phyloP scores from a whole-genome alignment of 2,329 filamentous ascomycete genomes.

The Pseudonectria buxi region DNA sequence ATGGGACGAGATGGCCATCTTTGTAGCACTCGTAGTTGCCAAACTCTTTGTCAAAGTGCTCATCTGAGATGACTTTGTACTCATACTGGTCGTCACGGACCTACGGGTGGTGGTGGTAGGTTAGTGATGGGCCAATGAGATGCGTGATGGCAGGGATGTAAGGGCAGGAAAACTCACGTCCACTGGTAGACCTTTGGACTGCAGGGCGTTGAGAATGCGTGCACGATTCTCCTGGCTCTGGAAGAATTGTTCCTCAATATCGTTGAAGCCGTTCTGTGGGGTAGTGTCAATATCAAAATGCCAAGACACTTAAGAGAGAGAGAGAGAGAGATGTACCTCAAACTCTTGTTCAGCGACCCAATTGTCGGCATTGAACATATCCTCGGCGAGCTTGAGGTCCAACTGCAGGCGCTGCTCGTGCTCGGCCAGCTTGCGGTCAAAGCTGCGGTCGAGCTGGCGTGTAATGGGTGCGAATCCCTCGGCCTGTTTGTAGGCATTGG shows the following conservation, averaged over 20 bases:
- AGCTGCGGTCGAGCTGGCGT: constrained; percentile 37
- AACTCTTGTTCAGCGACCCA: constrained; percentile 30
- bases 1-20: constrained; percentile 38
- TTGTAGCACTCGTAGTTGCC: constrained; percentile 35
- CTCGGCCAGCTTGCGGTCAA: constrained; percentile 25
- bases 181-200: constrained; percentile 37
- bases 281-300: constrained; percentile 11
- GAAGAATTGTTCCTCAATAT: constrained; percentile 34
- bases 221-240: constrained; percentile 40
- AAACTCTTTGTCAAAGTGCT: constrained; percentile 37
- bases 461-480: constrained; percentile 47
- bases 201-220: constrained; percentile 38
- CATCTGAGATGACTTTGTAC: constrained; percentile 39
- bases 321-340: constrained; percentile 28
- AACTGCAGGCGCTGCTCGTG: constrained; percentile 27
- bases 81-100: constrained; percentile 38
- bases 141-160: too few relatives aligned
- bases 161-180: constrained; percentile 36
- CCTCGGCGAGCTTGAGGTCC: constrained; percentile 32
- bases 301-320: constrained; percentile 14
- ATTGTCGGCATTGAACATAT: constrained; percentile 27
- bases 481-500: constrained; percentile 45
- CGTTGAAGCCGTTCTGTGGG: constrained; percentile 31
- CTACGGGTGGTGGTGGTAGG: constrained; percentile 21
- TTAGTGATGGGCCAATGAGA: constrained; percentile 9